These are phyloP conservation scores for Xylaria sp. DNA, from an alignment of 2,329 filamentous ascomycete species.

Conservation along the genomic window DNA sequence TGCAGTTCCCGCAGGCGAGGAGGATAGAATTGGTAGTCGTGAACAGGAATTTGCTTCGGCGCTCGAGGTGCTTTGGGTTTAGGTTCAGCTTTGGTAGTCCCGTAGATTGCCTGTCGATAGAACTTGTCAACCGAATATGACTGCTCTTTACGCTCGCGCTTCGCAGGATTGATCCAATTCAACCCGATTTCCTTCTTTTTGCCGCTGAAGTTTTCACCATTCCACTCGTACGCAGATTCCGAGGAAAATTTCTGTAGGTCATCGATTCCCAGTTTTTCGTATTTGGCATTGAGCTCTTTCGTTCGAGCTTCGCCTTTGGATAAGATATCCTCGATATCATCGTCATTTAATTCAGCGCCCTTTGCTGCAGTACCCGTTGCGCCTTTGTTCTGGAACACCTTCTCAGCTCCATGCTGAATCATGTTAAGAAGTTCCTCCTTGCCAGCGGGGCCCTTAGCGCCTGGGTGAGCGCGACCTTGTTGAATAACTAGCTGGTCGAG, in stretches of 20 bases:
- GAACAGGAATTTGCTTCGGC: constrained; percentile 89
- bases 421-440: constrained; percentile 97
- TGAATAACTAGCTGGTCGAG: constrained; percentile 98
- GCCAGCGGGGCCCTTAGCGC: constrained; percentile 88
- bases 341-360: constrained; percentile 75
- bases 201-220: constrained; percentile 93
- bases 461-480: constrained; percentile 91
- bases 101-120: constrained; percentile 88
- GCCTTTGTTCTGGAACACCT: constrained; percentile 83
- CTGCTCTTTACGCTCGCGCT: constrained; percentile 97
- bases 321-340: constrained; percentile 90
- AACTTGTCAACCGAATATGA: constrained; percentile 99
- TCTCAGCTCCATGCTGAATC: constrained; percentile 99
- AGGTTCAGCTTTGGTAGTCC: constrained; percentile 78
- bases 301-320: constrained; percentile 88
- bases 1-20: constrained; percentile 85
- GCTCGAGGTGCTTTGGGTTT: constrained; percentile 97
- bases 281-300: constrained; percentile 89
- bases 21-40: constrained; percentile 98
- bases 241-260: constrained; percentile 98
- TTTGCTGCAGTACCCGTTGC: constrained; percentile 70
- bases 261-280: constrained; percentile 96
- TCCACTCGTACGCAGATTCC: constrained; percentile 98
- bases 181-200: constrained; percentile 92
- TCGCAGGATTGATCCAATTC: constrained; percentile 97